These are phyloP conservation scores for Cladophialophora carrionii DNA, from an alignment of 2,329 filamentous ascomycete genomes.

Conservation along the genomic window DNA sequence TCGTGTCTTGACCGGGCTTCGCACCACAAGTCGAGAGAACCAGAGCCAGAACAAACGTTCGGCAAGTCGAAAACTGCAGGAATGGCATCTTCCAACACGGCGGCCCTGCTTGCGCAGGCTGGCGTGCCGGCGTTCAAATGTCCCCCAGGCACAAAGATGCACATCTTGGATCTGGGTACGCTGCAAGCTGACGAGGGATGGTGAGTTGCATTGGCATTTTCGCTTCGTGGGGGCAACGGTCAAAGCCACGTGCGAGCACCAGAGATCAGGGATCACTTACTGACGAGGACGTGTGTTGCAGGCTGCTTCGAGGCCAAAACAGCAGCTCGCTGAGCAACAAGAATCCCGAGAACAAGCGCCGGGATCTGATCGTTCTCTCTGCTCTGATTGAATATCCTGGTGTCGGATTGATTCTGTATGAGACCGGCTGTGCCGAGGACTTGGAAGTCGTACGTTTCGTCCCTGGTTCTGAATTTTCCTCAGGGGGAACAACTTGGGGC, in stretches of 20 bases:
- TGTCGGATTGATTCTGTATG: slow-evolving; percentile 52
- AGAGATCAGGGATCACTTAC: neutral
- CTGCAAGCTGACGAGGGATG: slow-evolving; percentile 55
- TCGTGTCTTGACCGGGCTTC: neutral
- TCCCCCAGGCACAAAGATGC: slow-evolving; percentile 53
- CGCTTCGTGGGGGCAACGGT: neutral
- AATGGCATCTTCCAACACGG: slow-evolving; percentile 26
- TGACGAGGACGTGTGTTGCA: slow-evolving; percentile 18
- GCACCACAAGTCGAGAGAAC: neutral
- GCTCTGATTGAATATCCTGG: slow-evolving; percentile 52
- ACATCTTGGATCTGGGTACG: slow-evolving; percentile 52
- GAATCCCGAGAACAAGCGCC: slow-evolving; percentile 48
- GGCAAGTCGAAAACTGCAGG: neutral
- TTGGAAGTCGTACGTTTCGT: slow-evolving; percentile 28
- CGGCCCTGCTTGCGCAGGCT: slow-evolving; percentile 18
- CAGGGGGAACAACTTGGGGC: neutral
- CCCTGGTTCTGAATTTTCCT: neutral
- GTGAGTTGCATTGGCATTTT: slow-evolving; percentile 30
- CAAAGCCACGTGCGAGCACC: neutral
- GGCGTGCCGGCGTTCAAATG: slow-evolving; percentile 42
- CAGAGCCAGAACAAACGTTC: neutral
- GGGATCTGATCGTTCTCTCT: slow-evolving; percentile 49
- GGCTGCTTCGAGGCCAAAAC: slow-evolving; percentile 49
- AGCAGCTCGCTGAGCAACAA: slow-evolving; percentile 44
- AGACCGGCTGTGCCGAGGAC: slow-evolving; percentile 53